Base-by-base conservation (phyloP, 352 stramenopile species). In the Phytopythium sindhum region DNA sequence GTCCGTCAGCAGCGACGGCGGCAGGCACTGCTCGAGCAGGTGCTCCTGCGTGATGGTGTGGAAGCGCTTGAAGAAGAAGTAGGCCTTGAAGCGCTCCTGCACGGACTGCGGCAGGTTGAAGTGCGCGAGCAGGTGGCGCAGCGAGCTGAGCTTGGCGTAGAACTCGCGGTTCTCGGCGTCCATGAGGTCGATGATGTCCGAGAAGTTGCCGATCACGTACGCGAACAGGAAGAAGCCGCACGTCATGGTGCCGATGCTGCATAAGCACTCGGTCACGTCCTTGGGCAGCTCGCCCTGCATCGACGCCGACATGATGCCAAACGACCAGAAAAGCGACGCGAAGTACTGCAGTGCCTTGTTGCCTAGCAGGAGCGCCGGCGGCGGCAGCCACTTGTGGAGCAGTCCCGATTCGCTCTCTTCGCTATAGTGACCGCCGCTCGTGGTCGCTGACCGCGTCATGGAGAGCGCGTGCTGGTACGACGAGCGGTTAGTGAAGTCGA, bases 1-100 rank as follows among this genome's bases (percentile, higher is more conserved):
- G 55, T 92, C 84, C 0, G 80, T 84, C 1, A 92, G 60, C 33
- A 92, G 55, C 23, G 84, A 90, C 8, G 81, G 81, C 8, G 84
- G 81, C 2, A 92, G 63, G 28, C 76, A 88, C n/a, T 77, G 71
- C 54, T 86, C 79, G 0, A 92, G 66, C 2, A 86, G 53, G 55
- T 87, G 67, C 59, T 92, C 84, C 61, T 92, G 77, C 0, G 83
- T 88, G 58, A 92, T 92, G 6, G 81, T 83, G 51, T 90, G 84
- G 54, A 80, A 92, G 1, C 75, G 74, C 47, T 85, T 84, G 58
- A 90, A 92, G 50, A 89, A 90, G 57, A 83, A 90, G 44, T 80
- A 90, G 0, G 73, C 72, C 61, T 92, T 88, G 42, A 88, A 77
- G 15, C 75, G 74, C 1, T 84, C 72, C 63, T 75, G 65, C 28